Evolutionary conservation across 108 stramenopile species (phyloP).

Genomic region (Aureococcus anophagefferens): DNA sequence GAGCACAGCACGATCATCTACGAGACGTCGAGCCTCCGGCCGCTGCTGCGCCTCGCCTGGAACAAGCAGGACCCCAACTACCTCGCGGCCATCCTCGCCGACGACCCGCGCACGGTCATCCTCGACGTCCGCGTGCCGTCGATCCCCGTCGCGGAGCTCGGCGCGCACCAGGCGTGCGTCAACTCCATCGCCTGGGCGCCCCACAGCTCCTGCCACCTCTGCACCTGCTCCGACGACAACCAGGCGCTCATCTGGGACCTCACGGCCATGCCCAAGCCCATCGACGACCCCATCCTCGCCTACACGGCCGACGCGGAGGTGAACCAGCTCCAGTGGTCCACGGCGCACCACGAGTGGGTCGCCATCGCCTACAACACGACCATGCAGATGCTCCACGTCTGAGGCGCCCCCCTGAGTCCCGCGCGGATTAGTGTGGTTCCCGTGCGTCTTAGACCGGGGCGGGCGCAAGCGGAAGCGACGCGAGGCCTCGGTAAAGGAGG

Average conservation of each 20-base stretch:
- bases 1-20: constrained; percentile 95
- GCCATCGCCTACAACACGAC: constrained; percentile 81
- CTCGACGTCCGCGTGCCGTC: constrained; percentile 83
- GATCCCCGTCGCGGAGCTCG: constrained; percentile 58
- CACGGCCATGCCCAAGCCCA: constrained; percentile 55
- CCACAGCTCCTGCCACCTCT: constrained; percentile 90
- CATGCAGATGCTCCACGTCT: constrained; percentile 59
- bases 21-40: constrained; percentile 74
- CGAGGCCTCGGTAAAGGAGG: too few relatives aligned
- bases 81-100: constrained; percentile 79
- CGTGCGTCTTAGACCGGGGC: too few relatives aligned
- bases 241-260: constrained; percentile 98
- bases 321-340: constrained; percentile 92
- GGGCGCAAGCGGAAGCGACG: too few relatives aligned
- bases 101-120: constrained; percentile 70
- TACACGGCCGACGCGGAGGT: constrained; percentile 92
- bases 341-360: constrained; percentile 89
- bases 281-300: constrained; percentile 93
- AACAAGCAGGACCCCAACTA: constrained; percentile 98
- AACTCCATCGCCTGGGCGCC: constrained; percentile 97
- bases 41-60: constrained; percentile 89
- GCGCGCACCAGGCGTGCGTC: constrained; percentile 73
- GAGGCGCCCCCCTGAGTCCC: too few relatives aligned
- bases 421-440: too few relatives aligned
- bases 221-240: constrained; percentile 85